A percentile compares a stretch with the other conserved stretches of the same genome.
These are phyloP conservation scores for Chrysopogon serrulatus DNA, from an alignment of 176 grass and related monocot species.

Conservation along the genomic window DNA sequence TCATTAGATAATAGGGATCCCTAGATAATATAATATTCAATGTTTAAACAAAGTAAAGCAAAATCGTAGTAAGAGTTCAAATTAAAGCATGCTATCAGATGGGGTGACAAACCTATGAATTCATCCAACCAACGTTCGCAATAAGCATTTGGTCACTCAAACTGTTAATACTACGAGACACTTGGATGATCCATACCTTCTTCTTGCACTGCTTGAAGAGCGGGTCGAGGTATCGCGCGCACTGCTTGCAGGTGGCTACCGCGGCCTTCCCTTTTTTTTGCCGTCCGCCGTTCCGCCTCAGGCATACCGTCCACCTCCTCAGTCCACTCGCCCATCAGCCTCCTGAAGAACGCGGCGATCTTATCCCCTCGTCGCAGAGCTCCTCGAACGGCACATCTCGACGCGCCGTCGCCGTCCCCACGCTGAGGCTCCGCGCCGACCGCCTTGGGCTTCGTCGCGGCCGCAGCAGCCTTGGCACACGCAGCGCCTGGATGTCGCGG, in stretches of 20 bases:
- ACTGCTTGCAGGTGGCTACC: conserved; percentile 72
- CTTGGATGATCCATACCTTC: conserved; percentile 32
- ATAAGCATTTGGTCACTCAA: neutral
- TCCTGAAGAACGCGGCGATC: conserved; percentile 70
- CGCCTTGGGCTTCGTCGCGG: conserved; percentile 28
- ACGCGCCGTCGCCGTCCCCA: conserved; percentile 9
- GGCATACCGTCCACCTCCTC: conserved; percentile 69
- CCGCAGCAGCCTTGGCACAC: conserved; percentile 36
- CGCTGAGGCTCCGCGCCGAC: neutral
- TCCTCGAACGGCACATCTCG: conserved; percentile 48
- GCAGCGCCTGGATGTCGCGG: conserved; percentile 54
- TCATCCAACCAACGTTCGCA: neutral
- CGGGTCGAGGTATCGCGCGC: conserved; percentile 67
- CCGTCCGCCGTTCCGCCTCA: conserved; percentile 56
- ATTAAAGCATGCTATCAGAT: neutral
- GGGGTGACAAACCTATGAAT: neutral
- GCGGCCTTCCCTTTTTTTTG: conserved; percentile 70
- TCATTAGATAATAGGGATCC: neutral
- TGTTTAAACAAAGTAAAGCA: neutral
- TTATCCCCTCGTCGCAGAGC: conserved; percentile 74
- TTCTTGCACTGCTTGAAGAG: conserved; percentile 74
- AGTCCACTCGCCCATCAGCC: conserved; percentile 62
- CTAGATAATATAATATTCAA: neutral
- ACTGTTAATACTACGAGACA: neutral
- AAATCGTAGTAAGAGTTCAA: neutral